phyloP scores from a whole-genome alignment of 2,329 filamentous ascomycete species.

The Xylariaceae sp. region DNA sequence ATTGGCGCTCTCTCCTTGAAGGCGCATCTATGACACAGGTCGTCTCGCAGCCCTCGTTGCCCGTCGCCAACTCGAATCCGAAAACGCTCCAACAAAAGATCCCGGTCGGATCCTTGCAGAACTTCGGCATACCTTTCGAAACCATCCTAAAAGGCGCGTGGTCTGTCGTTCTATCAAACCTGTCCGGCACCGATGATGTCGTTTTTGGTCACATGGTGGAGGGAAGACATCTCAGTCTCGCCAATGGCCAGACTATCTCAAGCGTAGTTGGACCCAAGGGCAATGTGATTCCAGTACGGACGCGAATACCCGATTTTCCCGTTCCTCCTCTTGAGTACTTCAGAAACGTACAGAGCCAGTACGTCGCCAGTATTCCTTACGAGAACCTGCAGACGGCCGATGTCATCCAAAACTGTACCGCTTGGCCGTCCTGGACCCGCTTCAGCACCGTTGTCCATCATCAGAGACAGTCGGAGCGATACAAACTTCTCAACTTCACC shows the following conservation, averaged over 20 bases:
- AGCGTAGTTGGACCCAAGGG: conserved; percentile 55
- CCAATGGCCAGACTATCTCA: conserved; percentile 61
- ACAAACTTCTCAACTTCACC: conserved; percentile 49
- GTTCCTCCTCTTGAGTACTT: conserved; percentile 58
- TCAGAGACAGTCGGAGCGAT: conserved; percentile 50
- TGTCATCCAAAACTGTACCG: conserved; percentile 60
- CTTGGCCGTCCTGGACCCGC: conserved; percentile 60
- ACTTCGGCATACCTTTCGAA: conserved; percentile 56
- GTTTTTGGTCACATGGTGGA: conserved; percentile 63
- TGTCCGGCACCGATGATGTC: conserved; percentile 57
- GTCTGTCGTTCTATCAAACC: conserved; percentile 60
- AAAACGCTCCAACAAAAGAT: conserved; percentile 51
- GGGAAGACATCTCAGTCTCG: conserved; percentile 52
- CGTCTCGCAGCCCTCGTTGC: conserved; percentile 51
- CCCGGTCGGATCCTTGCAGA: conserved; percentile 49
- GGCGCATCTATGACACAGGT: conserved; percentile 56
- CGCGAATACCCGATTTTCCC: conserved; percentile 52
- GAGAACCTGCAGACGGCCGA: conserved; percentile 59
- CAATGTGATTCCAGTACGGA: conserved; percentile 57
- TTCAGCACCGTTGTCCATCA: conserved; percentile 64
- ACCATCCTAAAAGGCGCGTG: conserved; percentile 64
- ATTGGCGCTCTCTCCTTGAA: conserved; percentile 55
- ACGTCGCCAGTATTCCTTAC: conserved; percentile 53
- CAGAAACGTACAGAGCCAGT: conserved; percentile 56
- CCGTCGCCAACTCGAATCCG: conserved; percentile 46